phyloP scores from a whole-genome alignment of 768 basidiomycete genomes.

The Termitomyces sp. region DNA sequence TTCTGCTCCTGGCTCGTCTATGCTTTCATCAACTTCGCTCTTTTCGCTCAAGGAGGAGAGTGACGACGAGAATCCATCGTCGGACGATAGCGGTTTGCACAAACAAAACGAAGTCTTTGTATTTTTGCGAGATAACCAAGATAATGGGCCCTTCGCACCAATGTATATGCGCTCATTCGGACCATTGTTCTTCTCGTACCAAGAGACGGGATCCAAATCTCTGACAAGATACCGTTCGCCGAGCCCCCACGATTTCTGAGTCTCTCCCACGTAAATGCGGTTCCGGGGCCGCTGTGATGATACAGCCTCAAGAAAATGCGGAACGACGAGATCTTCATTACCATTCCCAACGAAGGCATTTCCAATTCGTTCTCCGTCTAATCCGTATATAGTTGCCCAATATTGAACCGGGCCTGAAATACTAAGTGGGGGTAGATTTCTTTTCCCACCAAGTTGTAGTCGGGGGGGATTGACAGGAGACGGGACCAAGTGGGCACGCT shows the following conservation, averaged over 20 bases:
- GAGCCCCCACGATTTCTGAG: conserved; percentile 25
- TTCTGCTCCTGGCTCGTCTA: conserved; percentile 3
- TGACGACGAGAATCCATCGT: conserved; percentile 3
- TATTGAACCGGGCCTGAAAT: conserved; percentile 16
- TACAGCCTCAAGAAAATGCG: not conserved
- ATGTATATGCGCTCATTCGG: conserved; percentile 11
- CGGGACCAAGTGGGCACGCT: not conserved
- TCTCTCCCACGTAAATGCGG: conserved; percentile 23
- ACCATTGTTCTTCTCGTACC: conserved; percentile 6
- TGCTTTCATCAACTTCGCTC: not conserved
- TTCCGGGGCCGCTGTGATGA: not conserved
- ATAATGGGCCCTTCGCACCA: conserved; percentile 10
- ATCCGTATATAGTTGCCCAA: conserved; percentile 25
- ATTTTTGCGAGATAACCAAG: not conserved
- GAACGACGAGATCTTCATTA: conserved; percentile 17
- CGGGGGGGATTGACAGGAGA: not conserved
- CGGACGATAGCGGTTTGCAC: not conserved
- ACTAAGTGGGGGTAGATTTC: conserved; percentile 4
- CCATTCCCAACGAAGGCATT: conserved; percentile 18
- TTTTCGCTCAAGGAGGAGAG: conserved; percentile 8
- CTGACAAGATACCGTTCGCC: conserved; percentile 6
- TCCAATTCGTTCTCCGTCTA: conserved; percentile 22
- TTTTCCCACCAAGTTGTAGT: conserved; percentile 4
- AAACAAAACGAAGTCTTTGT: not conserved
- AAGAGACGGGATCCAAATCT: conserved; percentile 10